These are phyloP conservation scores for Stemphylium lycopersici DNA, from an alignment of 2,329 filamentous ascomycete genomes.

Conservation along the genomic window DNA sequence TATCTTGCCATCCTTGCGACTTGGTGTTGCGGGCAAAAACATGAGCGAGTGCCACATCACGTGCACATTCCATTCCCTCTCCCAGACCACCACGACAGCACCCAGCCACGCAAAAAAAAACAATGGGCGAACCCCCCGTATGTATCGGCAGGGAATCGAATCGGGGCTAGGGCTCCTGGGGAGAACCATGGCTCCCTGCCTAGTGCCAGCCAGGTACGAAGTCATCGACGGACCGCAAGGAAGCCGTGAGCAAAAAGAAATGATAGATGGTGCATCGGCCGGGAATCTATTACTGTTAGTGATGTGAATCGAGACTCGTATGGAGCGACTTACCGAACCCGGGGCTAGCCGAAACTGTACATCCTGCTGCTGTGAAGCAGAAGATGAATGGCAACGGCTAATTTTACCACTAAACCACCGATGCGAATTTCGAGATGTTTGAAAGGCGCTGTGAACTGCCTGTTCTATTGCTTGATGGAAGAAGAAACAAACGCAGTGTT, in stretches of 20 bases:
- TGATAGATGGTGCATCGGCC: no score
- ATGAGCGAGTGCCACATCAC: not conserved
- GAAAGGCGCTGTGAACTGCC: not conserved
- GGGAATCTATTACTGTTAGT: no score
- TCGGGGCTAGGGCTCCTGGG: no score
- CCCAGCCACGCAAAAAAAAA: constrained; percentile 5
- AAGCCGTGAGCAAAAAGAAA: no score
- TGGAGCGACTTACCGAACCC: no score
- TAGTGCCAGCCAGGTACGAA: no score
- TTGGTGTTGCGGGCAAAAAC: no score
- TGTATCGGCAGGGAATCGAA: constrained; percentile 22
- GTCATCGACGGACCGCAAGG: no score
- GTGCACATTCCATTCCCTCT: not conserved
- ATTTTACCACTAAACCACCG: constrained; percentile 25
- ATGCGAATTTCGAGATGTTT: constrained; percentile 2
- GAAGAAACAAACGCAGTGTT: not conserved
- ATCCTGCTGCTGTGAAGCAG: not conserved
- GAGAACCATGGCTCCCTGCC: no score
- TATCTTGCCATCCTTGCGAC: no score
- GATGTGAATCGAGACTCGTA: no score
- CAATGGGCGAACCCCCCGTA: not conserved
- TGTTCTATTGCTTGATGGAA: not conserved
- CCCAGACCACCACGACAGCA: not conserved
- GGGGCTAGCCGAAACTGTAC: constrained; percentile 17
- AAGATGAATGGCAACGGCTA: constrained; percentile 19